Evolutionary conservation across 148 eudicot genomes (phyloP).

Genomic region (Drosera capensis): DNA sequence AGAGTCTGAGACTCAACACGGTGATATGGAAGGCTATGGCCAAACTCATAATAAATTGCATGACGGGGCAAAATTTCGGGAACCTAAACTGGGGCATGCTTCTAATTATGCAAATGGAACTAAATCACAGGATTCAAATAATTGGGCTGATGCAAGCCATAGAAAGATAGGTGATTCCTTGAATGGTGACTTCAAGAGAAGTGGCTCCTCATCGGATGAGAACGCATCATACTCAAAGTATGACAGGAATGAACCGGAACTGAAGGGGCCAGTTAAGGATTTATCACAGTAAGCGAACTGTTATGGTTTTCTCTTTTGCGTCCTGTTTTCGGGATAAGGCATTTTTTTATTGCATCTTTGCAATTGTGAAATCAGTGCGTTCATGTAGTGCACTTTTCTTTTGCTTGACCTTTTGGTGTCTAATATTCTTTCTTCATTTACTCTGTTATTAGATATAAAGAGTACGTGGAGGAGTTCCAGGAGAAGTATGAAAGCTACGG

Average conservation of each 20-base stretch:
- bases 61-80: constrained; percentile 21
- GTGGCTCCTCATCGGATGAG: constrained; percentile 65
- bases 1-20: constrained; percentile 21
- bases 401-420: no score
- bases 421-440: not conserved
- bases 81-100: constrained; percentile 23
- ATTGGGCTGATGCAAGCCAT: constrained; percentile 17
- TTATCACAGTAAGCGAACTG: constrained; percentile 47
- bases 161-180: constrained; percentile 25
- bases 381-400: not conserved
- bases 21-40: constrained; percentile 35
- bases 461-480: constrained; percentile 66
- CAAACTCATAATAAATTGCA: constrained; percentile 31
- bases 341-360: not conserved
- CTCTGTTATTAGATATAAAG: constrained; percentile 44
- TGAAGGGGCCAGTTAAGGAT: constrained; percentile 69
- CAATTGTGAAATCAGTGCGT: not conserved
- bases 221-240: constrained; percentile 56
- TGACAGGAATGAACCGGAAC: constrained; percentile 83
- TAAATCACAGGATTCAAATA: constrained; percentile 38
- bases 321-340: not conserved
- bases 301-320: not conserved
- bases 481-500: constrained; percentile 76
- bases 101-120: constrained; percentile 35
- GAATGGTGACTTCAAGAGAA: constrained; percentile 34